Conservation (phyloP, 139 green algal genomes). For the Volvox africanus region DNA sequence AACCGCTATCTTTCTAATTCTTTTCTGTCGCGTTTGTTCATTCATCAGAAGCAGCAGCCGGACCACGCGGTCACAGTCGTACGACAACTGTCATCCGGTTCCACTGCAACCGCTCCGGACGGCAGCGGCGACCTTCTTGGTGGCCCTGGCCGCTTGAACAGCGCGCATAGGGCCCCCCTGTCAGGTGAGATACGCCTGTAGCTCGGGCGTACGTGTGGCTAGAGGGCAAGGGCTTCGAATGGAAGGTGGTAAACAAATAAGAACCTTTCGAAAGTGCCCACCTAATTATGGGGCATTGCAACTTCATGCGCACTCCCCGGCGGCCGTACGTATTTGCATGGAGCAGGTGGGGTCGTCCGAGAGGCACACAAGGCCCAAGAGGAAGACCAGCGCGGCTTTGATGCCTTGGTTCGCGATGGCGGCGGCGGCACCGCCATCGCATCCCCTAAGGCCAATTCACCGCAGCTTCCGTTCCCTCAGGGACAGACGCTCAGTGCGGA, state of each 20-base stretch:
- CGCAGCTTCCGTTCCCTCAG: too few relatives aligned
- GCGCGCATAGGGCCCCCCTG: not conserved
- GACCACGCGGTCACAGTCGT: not conserved
- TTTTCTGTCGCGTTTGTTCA: not conserved
- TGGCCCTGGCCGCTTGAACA: too few relatives aligned
- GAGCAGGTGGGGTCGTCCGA: slow-evolving; percentile 1
- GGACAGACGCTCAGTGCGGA: too few relatives aligned
- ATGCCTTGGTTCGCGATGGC: not conserved
- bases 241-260: too few relatives aligned
- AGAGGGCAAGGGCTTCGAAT: too few relatives aligned
- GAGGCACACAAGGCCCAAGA: not conserved
- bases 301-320: not conserved
- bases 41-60: slow-evolving; percentile 10
- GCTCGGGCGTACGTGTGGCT: too few relatives aligned
- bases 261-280: too few relatives aligned
- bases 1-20: too few relatives aligned
- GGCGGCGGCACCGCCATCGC: not conserved
- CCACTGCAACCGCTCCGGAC: not conserved
- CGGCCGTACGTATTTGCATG: not conserved
- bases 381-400: not conserved
- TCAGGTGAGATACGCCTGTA: not conserved
- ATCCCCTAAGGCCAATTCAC: too few relatives aligned
- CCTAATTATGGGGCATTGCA: too few relatives aligned
- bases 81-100: not conserved
- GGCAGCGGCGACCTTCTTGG: not conserved